Conservation (phyloP, 2,329 filamentous ascomycete species). For the Metarhizium anisopliae region DNA sequence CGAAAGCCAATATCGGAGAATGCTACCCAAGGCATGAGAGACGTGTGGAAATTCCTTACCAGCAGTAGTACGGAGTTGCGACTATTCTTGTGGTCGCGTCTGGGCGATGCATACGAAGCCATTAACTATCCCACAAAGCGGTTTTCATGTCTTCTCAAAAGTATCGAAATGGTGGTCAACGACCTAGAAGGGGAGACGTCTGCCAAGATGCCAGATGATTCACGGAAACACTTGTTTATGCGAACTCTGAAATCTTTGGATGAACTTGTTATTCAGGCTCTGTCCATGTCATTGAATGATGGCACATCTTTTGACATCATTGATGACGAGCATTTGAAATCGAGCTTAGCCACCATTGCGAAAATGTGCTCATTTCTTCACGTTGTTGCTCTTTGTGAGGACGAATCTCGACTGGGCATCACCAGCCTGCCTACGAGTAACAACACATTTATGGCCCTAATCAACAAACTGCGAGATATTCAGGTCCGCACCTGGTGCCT, state of each 20-base stretch:
- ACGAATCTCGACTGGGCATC: conserved; percentile 73
- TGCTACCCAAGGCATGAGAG: conserved; percentile 51
- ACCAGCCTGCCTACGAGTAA: conserved; percentile 49
- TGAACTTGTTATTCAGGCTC: conserved; percentile 61
- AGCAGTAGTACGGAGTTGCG: conserved; percentile 74
- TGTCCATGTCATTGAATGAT: conserved; percentile 62
- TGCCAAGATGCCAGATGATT: conserved; percentile 46
- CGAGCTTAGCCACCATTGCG: conserved; percentile 63
- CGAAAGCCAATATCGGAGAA: conserved; percentile 39
- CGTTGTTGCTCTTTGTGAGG: conserved; percentile 71
- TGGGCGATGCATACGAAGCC: conserved; percentile 79
- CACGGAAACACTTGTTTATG: conserved; percentile 63
- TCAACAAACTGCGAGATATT: conserved; percentile 73
- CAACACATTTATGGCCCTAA: conserved; percentile 42
- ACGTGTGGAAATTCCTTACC: conserved; percentile 79
- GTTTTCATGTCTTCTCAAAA: conserved; percentile 76
- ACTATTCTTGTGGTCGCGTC: conserved; percentile 79
- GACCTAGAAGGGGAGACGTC: conserved; percentile 56
- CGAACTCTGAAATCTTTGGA: conserved; percentile 73
- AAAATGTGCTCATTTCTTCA: conserved; percentile 69
- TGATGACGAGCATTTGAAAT: conserved; percentile 66
- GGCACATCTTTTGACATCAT: conserved; percentile 70
- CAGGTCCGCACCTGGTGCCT: conserved; percentile 83
- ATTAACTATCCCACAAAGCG: conserved; percentile 85
- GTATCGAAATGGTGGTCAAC: conserved; percentile 71